Percentiles rank a stretch among this genome's conserved stretches.
Conservation (phyloP, 139 green algal genomes). For the Coelastrella sp. region DNA sequence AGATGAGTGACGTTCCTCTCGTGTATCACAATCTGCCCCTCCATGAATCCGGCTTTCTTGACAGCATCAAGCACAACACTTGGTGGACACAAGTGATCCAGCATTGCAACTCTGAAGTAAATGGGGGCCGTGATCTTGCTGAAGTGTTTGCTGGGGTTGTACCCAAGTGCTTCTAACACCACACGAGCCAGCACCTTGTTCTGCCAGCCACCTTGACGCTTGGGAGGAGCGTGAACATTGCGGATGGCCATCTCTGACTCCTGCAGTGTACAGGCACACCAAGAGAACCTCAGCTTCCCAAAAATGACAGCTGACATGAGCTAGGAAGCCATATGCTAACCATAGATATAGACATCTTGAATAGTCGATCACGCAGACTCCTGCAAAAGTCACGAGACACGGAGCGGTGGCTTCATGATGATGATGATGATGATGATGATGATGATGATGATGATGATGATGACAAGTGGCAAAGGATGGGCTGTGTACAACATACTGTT, state of each 20-base stretch:
- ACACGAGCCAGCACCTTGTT: slow-evolving; percentile 46
- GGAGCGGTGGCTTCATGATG: too few relatives aligned
- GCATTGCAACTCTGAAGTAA: slow-evolving; percentile 17
- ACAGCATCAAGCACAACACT: slow-evolving; percentile 6
- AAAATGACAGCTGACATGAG: too few relatives aligned
- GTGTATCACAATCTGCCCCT: neutral
- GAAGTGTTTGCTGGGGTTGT: slow-evolving; percentile 43
- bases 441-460: too few relatives aligned
- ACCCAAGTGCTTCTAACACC: slow-evolving; percentile 34
- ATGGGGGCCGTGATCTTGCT: slow-evolving; percentile 23
- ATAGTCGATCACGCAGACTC: too few relatives aligned
- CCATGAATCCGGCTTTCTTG: neutral
- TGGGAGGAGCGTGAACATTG: neutral
- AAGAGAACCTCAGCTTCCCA: too few relatives aligned
- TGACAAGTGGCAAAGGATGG: too few relatives aligned
- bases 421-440: too few relatives aligned
- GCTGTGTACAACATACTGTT: too few relatives aligned
- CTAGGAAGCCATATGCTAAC: too few relatives aligned
- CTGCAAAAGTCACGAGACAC: too few relatives aligned
- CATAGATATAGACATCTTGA: too few relatives aligned
- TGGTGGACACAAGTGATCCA: slow-evolving; percentile 38
- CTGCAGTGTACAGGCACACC: too few relatives aligned
- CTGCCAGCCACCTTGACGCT: slow-evolving; percentile 35
- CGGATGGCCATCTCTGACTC: slow-evolving; percentile 33
- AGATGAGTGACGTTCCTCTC: slow-evolving; percentile 41